Evolutionary conservation across 2,329 filamentous ascomycete species (phyloP).

Genomic region (Aspergillus hortae): DNA sequence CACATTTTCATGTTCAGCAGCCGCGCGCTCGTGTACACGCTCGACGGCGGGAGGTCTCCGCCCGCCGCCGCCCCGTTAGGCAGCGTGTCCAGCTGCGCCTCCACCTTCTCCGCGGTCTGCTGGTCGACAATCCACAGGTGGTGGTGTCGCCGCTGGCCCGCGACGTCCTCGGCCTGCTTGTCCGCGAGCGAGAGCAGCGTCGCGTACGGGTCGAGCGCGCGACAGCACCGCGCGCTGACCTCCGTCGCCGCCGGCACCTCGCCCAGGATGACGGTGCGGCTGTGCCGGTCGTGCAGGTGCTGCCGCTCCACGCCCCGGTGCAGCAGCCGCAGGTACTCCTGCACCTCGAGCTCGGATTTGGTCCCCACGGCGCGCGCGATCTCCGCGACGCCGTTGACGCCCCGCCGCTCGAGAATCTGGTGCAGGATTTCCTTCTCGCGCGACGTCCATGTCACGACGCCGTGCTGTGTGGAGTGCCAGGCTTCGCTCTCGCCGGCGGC

Average conservation of each 20-base stretch:
- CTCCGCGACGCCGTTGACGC: constrained; percentile 57
- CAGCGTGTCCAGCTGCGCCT: constrained; percentile 18
- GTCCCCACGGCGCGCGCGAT: constrained; percentile 63
- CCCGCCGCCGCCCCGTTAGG: constrained; percentile 23
- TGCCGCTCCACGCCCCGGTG: constrained; percentile 47
- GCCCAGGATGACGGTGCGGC: constrained; percentile 42
- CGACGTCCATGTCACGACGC: constrained; percentile 65
- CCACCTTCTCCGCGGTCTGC: constrained; percentile 28
- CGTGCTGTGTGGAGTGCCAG: constrained; percentile 57
- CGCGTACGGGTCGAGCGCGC: constrained; percentile 64
- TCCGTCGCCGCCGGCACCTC: constrained; percentile 72
- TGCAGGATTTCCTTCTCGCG: constrained; percentile 71
- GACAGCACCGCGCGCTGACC: constrained; percentile 62
- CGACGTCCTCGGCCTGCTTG: constrained; percentile 57
- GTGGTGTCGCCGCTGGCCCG: constrained; percentile 61
- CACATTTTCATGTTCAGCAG: constrained; percentile 60
- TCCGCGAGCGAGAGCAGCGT: constrained; percentile 64
- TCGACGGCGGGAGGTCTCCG: constrained; percentile 10
- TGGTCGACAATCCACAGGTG: constrained; percentile 62
- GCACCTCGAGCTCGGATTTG: constrained; percentile 73
- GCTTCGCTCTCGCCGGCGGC: constrained; percentile 10
- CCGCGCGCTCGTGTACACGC: constrained; percentile 47
- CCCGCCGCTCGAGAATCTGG: constrained; percentile 60
- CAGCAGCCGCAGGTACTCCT: constrained; percentile 65
- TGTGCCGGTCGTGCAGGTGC: constrained; percentile 30